Base-by-base conservation (phyloP, 2,329 filamentous ascomycete species). In the Diaporthe longicolla region DNA sequence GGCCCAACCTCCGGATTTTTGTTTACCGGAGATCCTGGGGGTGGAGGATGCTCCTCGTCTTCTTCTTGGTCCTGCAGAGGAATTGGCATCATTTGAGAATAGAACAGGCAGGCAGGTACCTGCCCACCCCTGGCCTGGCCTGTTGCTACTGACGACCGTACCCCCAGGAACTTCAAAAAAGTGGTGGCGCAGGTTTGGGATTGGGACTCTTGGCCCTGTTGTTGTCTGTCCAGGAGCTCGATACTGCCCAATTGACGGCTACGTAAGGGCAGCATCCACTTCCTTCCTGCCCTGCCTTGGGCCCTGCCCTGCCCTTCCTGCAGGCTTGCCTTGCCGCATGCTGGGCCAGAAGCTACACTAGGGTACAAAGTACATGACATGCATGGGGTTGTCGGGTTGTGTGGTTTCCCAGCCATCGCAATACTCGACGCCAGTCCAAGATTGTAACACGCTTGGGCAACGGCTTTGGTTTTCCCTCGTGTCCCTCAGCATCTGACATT, bases 331-430 rank as follows among this genome's bases (percentile, higher is more conserved):
- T 66, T 48, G 45, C 40, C 40, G 45, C 19, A 63, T 69, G 63
- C 61, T 37, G 45, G 63, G 32, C 45, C 63, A 19, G 32, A 19
- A 26, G 24, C 40, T 26, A 32, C 29, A 32, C 29, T 24, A 63
- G 45, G n/a, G 17, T 43, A 45, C 52, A 58, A 19, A 43, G 40
- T 43, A 43, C 40, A 43, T 7, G 15, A 17, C 40, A 43, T 43
- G 17, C 40, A 43, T 43, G 35, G 35, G 35, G 35, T 37, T 5
- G 24, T n/a, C 35, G n/a, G 43, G 26, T 37, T 37, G 35, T 63
- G 43, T 11, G 43, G 43, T 73, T 73, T 74, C 70, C 76, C 76
- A 77, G 77, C 76, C 74, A 77, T 76, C 76, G 66, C 70, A 75
- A 77, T 77, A 77, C 72, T 76, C 74, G 72, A 72, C 59, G 73